Evolutionary conservation across 176 grass and related monocot genomes (phyloP).

Genomic region (Avena sativa): DNA sequence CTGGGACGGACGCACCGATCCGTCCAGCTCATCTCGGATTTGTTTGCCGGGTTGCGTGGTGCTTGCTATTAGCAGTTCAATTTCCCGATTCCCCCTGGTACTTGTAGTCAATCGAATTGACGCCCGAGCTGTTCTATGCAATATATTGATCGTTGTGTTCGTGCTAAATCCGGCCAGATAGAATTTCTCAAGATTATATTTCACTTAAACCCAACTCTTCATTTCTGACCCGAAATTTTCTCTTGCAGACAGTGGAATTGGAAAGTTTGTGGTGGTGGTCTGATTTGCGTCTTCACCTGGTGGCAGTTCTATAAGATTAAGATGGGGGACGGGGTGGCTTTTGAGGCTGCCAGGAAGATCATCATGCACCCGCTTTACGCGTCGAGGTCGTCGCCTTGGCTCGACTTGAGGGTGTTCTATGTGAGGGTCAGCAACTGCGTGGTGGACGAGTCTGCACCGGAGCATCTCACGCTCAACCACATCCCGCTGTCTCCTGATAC

Average conservation of each 20-base stretch:
- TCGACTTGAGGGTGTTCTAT: constrained; percentile 91
- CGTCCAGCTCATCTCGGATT: neutral
- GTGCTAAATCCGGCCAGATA: neutral
- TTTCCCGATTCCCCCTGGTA: neutral
- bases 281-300: neutral
- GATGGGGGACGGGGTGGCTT: constrained; percentile 52
- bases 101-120: neutral
- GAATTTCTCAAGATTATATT: neutral
- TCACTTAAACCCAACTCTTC: neutral
- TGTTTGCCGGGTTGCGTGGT: neutral
- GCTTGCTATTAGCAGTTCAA: neutral
- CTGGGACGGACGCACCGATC: neutral
- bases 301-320: constrained; percentile 27
- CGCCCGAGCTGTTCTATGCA: neutral
- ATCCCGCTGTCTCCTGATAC: constrained; percentile 81
- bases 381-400: constrained; percentile 82
- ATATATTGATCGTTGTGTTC: neutral
- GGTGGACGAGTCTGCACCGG: constrained; percentile 67
- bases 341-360: constrained; percentile 77
- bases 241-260: constrained; percentile 26
- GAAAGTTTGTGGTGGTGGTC: neutral
- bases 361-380: constrained; percentile 88
- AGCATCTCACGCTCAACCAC: constrained; percentile 79
- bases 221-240: constrained; percentile 3
- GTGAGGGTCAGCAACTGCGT: constrained; percentile 76